Evolutionary conservation across 345 rosid genomes (phyloP).

Genomic region (Abelmoschus esculentus): DNA sequence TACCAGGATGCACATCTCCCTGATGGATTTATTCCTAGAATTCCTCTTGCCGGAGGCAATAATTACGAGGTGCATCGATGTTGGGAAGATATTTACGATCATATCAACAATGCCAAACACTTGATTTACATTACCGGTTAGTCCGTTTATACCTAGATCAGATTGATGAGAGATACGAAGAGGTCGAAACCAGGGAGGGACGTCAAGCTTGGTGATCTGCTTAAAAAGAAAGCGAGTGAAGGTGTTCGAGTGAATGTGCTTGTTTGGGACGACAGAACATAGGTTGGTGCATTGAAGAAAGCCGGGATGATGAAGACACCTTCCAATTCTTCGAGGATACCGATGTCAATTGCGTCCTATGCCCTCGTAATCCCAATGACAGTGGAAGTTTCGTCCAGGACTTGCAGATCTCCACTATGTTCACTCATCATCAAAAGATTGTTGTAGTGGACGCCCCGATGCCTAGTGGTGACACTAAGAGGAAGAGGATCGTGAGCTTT

Average conservation of each 20-base stretch:
- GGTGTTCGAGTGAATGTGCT: constrained; percentile 89
- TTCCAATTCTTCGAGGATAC: constrained; percentile 50
- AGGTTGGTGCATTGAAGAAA: constrained; percentile 70
- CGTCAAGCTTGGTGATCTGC: constrained; percentile 65
- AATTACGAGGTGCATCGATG: constrained; percentile 75
- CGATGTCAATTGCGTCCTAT: constrained; percentile 78
- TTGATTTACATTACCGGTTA: constrained; percentile 90
- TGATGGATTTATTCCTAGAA: constrained; percentile 65
- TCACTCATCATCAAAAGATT: constrained; percentile 99
- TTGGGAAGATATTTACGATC: constrained; percentile 94
- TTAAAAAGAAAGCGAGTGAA: constrained; percentile 84
- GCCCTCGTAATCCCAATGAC: constrained; percentile 95
- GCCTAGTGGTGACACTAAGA: constrained; percentile 53
- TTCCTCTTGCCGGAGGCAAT: constrained; percentile 90
- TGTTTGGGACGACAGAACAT: constrained; percentile 98
- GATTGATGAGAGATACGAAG: constrained; percentile 74
- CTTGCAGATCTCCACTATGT: constrained; percentile 83
- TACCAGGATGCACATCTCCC: constrained; percentile 98
- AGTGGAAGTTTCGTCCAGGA: constrained; percentile 96
- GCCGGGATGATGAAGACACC: constrained; percentile 97
- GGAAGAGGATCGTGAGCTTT: constrained; percentile 86
- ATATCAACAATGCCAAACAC: constrained; percentile 77
- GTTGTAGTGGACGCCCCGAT: constrained; percentile 72
- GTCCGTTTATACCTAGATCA: constrained; percentile 92
- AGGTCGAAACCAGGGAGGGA: constrained; percentile 95